These are phyloP conservation scores for Entoloma clypeatum DNA, from an alignment of 1,284 basidiomycete genomes.

Conservation along the genomic window DNA sequence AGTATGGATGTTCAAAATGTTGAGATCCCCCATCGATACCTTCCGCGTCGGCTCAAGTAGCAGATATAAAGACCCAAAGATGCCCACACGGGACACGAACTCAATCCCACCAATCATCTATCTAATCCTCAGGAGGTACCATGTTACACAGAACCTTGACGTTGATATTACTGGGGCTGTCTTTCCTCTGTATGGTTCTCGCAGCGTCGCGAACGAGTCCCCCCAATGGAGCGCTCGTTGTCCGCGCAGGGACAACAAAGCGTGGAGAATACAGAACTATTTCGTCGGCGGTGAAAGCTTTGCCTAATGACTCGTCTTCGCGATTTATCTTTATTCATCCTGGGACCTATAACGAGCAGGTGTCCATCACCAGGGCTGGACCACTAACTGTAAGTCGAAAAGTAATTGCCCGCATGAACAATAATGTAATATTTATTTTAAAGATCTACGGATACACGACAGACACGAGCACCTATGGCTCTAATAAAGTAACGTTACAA, in stretches of 20 bases:
- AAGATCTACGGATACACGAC: conserved; percentile 31
- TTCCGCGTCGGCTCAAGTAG: too few species aligned
- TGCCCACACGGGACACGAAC: too few species aligned
- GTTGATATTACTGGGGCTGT: too few species aligned
- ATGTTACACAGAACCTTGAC: too few species aligned
- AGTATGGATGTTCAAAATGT: too few species aligned
- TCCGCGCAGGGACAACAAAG: conserved; percentile 19
- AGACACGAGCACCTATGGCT: conserved; percentile 22
- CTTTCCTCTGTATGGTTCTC: too few species aligned
- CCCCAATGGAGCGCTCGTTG: conserved; percentile 28
- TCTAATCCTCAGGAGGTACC: too few species aligned
- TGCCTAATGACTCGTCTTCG: conserved; percentile 26
- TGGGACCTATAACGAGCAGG: conserved; percentile 31
- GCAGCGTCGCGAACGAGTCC: conserved; percentile 25
- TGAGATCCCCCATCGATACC: too few species aligned
- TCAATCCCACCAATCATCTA: too few species aligned
- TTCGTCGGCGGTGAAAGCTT: conserved; percentile 25
- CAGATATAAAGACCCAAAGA: too few species aligned
- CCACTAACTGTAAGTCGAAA: conserved; percentile 22
- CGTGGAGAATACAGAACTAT: conserved; percentile 29
- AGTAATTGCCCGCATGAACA: neutral
- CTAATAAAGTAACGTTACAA: conserved; percentile 26
- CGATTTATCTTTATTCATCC: conserved; percentile 29
- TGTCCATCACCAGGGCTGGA: conserved; percentile 27
- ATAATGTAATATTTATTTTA: neutral